Evolutionary conservation across 768 basidiomycete genomes (phyloP).

Genomic region (Flagelloscypha sp.): DNA sequence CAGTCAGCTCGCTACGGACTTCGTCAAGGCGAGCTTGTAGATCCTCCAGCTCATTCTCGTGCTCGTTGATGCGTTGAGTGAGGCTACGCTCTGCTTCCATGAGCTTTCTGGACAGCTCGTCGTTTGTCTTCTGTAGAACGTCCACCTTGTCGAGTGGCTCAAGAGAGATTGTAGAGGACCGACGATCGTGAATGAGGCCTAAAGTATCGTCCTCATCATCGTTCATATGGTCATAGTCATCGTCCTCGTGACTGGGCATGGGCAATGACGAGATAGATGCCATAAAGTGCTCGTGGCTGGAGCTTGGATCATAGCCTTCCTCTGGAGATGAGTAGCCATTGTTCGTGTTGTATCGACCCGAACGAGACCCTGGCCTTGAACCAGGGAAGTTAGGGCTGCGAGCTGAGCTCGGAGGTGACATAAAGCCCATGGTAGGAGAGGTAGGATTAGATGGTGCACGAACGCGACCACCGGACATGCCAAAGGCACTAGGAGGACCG

Average conservation of each 20-base stretch:
- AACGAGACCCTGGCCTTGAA: constrained; percentile 62
- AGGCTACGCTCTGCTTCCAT: constrained; percentile 66
- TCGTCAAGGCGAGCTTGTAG: constrained; percentile 75
- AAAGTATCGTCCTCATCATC: constrained; percentile 43
- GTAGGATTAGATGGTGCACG: constrained; percentile 72
- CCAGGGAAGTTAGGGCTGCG: constrained; percentile 26
- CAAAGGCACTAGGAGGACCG: constrained; percentile 35
- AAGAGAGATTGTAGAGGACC: constrained; percentile 61
- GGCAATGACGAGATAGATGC: constrained; percentile 45
- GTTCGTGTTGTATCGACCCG: constrained; percentile 40
- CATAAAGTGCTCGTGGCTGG: constrained; percentile 32
- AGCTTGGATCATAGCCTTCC: constrained; percentile 26
- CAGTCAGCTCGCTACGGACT: constrained; percentile 61
- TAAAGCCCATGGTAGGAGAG: constrained; percentile 31
- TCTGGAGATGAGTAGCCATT: constrained; percentile 36
- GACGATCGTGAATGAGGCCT: constrained; percentile 55
- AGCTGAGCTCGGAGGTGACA: constrained; percentile 16
- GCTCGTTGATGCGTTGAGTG: constrained; percentile 59
- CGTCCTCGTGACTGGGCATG: constrained; percentile 41
- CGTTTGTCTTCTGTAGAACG: constrained; percentile 62
- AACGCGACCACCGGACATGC: constrained; percentile 35
- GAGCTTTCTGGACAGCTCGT: constrained; percentile 67
- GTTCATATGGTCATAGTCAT: constrained; percentile 41
- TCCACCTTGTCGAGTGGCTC: constrained; percentile 68
- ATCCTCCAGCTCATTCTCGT: constrained; percentile 79